phyloP scores from a whole-genome alignment of 2,329 filamentous ascomycete species.

The Monilinia fructicola region DNA sequence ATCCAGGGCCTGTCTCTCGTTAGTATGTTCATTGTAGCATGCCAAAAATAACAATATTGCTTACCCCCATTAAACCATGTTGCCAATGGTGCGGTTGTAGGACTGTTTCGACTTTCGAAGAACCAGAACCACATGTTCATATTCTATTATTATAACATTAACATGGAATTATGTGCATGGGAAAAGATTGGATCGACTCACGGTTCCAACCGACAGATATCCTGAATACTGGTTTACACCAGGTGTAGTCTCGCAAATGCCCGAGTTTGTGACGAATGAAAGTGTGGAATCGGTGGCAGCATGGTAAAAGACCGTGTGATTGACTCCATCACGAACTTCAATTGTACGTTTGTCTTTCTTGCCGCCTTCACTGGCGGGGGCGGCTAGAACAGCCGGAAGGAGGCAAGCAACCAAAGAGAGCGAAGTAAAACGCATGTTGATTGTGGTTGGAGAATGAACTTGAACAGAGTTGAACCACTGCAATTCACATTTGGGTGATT shows the following conservation, averaged over 20 bases:
- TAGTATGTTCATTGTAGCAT: background rate
- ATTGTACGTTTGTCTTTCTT: conserved; percentile 39
- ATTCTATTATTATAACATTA: conserved; percentile 25
- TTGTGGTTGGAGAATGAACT: background rate
- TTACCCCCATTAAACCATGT: conserved; percentile 48
- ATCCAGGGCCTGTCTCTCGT: conserved; percentile 43
- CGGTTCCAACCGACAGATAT: conserved; percentile 49
- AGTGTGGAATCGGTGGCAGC: conserved; percentile 47
- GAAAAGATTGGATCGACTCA: conserved; percentile 6
- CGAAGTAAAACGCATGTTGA: conserved; percentile 27
- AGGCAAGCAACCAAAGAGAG: conserved; percentile 23
- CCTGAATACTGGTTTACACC: conserved; percentile 53
- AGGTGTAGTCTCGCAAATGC: conserved; percentile 52
- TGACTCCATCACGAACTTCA: conserved; percentile 42
- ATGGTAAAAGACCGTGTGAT: conserved; percentile 50
- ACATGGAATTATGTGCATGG: conserved; percentile 36
- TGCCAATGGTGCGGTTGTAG: conserved; percentile 46
- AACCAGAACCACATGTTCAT: conserved; percentile 48
- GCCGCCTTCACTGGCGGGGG: conserved; percentile 12
- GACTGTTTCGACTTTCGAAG: conserved; percentile 56
- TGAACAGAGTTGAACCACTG: background rate
- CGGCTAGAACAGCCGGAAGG: conserved; percentile 29
- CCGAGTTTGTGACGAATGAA: conserved; percentile 51
- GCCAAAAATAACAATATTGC: background rate
- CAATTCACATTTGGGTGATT: background rate